These are phyloP conservation scores for Lactarius hengduanensis DNA, from an alignment of 768 basidiomycete genomes.

Conservation along the genomic window DNA sequence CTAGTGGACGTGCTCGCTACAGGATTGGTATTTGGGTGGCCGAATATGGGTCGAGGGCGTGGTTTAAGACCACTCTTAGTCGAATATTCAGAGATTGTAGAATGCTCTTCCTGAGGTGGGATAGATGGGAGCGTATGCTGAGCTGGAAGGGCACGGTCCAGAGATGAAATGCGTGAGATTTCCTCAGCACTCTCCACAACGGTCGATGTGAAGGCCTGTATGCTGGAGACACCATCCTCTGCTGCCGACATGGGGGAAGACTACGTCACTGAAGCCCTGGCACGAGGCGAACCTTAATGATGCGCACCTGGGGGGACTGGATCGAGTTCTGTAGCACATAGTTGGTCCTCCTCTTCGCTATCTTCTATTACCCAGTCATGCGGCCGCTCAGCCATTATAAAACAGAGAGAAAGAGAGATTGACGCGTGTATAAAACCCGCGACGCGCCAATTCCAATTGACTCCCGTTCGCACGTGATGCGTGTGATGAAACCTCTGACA, in stretches of 20 bases:
- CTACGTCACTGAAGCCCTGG: slow-evolving; percentile 16
- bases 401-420: neutral
- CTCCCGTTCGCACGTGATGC: neutral
- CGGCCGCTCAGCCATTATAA: slow-evolving; percentile 4
- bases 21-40: slow-evolving; percentile 1
- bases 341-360: slow-evolving; percentile 28
- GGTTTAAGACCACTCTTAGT: slow-evolving; percentile 11
- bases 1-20: slow-evolving; percentile 13
- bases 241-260: slow-evolving; percentile 1
- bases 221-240: slow-evolving; percentile 21
- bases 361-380: slow-evolving; percentile 27
- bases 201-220: slow-evolving; percentile 21
- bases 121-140: slow-evolving; percentile 22
- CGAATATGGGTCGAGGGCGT: slow-evolving; percentile 26
- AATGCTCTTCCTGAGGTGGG: slow-evolving; percentile 5
- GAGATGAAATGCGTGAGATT: slow-evolving; percentile 21
- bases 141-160: neutral
- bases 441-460: slow-evolving; percentile 7
- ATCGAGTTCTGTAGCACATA: neutral
- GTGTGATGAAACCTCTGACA: too few species aligned
- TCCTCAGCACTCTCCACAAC: neutral
- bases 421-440: neutral
- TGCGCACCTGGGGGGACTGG: slow-evolving; percentile 19
- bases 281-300: slow-evolving; percentile 14
- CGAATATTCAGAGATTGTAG: slow-evolving; percentile 21